Evolutionary conservation across 2,329 filamentous ascomycete species (phyloP), one percentile per base, ranked within the genome.

Genomic region (Colletotrichum karsti): DNA sequence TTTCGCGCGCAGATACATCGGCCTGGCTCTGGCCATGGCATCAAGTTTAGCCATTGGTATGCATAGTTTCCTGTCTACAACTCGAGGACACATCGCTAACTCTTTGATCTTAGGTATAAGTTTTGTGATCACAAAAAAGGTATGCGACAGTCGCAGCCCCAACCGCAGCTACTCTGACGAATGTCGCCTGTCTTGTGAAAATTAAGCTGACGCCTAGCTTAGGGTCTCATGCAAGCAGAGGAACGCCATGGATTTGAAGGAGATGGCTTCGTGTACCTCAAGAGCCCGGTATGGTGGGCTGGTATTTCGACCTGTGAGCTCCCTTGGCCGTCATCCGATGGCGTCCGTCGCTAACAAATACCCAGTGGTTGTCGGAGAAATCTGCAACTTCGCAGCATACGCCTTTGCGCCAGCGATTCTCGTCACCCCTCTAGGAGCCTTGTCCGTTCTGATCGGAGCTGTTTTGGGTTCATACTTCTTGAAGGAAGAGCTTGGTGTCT

Each of bases 101-200:
- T 71, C 63, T 65, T 48, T 42, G 41, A 66, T 44, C 67, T 48
- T 74, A 96, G 94, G 94, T 77, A 94, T 93, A 57, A 97, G 95
- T 87, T 99, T 99, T 81, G 95, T 99, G 73, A 98, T 99, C 76
- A 99, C 97, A 53, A 99, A 99, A 84, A 98, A 98, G 88, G 93
- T 96, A 83, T 79, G 82, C 78, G 68, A 56, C 35, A 48, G 22
- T 50, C 24, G 15, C 46, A 26, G 26, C 46, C 9, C 24, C 33
- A 39, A 54, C 55, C 20, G 28, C 15, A 42, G 44, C 58, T 20
- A 46, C 46, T 26, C 41, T 56, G 48, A 46, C 20, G 54, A 35
- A 7, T 10, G 20, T 20, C 28, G 35, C 18, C 39, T 53, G 64
- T 9, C 56, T 71, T 46, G 30, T 24, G 51, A 61, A 54, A 48